phyloP scores from a whole-genome alignment of 192 early-diverging fungal species.

The Helicostylum pulchrum region DNA sequence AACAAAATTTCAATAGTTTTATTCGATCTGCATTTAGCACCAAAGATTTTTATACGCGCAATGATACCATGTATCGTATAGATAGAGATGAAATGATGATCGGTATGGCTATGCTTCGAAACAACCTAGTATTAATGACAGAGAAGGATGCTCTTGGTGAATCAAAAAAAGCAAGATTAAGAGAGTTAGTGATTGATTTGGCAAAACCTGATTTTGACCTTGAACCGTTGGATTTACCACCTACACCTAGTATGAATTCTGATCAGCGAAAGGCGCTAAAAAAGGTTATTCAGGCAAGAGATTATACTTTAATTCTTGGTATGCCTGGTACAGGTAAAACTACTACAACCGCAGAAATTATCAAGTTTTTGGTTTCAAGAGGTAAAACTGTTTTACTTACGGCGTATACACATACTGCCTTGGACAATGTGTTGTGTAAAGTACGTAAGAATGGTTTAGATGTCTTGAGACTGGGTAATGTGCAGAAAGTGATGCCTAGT shows the following conservation, averaged over 20 bases:
- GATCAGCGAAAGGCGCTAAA: slow-evolving; percentile 71
- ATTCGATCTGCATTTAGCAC: slow-evolving; percentile 32
- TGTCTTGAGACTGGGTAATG: slow-evolving; percentile 75
- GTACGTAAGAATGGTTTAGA: slow-evolving; percentile 61
- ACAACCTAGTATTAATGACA: slow-evolving; percentile 71
- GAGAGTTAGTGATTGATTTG: slow-evolving; percentile 73
- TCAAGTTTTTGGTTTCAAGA: slow-evolving; percentile 57
- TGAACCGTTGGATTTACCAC: background rate
- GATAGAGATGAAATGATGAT: slow-evolving; percentile 81
- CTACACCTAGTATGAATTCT: slow-evolving; percentile 55
- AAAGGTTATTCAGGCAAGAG: slow-evolving; percentile 70
- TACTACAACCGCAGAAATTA: slow-evolving; percentile 79
- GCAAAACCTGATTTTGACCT: slow-evolving; percentile 59
- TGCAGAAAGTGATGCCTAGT: slow-evolving; percentile 39
- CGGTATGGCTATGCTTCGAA: slow-evolving; percentile 65
- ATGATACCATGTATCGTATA: slow-evolving; percentile 54
- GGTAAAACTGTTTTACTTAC: slow-evolving; percentile 82
- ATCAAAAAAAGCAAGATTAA: slow-evolving; percentile 48
- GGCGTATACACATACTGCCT: slow-evolving; percentile 89
- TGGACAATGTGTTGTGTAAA: slow-evolving; percentile 91
- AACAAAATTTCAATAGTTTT: slow-evolving; percentile 55
- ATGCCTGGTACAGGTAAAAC: slow-evolving; percentile 99
- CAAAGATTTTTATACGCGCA: slow-evolving; percentile 21
- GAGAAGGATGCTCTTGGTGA: slow-evolving; percentile 43
- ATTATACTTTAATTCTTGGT: slow-evolving; percentile 89